Evolutionary conservation across 1,139 yeast genomes (phyloP).

Genomic region (Komagataea norvegica): DNA sequence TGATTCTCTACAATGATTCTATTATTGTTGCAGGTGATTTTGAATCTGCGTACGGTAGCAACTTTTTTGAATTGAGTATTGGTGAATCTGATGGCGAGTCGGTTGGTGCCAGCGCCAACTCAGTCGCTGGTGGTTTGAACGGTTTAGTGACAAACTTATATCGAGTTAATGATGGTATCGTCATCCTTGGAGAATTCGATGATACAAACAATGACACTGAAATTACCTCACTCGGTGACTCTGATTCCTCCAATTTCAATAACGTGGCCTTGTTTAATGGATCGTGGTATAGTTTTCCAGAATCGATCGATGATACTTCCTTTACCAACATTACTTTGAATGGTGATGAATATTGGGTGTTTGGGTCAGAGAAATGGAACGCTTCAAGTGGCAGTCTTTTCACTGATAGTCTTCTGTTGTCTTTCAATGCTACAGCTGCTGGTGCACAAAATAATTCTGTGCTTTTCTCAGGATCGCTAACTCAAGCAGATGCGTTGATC

Average conservation of each 20-base stretch:
- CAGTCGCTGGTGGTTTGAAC: conserved; percentile 35
- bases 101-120: conserved; percentile 16
- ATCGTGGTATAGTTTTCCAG: conserved; percentile 25
- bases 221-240: conserved; percentile 5
- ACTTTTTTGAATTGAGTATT: conserved; percentile 30
- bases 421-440: conserved; percentile 29
- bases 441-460: conserved; percentile 24
- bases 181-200: conserved; percentile 37
- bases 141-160: conserved; percentile 33
- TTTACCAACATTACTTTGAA: conserved; percentile 27
- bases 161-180: conserved; percentile 26
- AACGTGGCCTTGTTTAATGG: conserved; percentile 31
- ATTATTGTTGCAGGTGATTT: conserved; percentile 49
- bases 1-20: conserved; percentile 30
- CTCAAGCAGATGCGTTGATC: conserved; percentile 12
- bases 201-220: conserved; percentile 27
- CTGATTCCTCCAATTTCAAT: conserved; percentile 3
- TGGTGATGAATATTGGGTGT: conserved; percentile 23
- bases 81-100: conserved; percentile 9
- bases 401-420: conserved; percentile 21
- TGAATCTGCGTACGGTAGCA: conserved; percentile 33
- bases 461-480: conserved; percentile 22
- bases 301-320: conserved; percentile 8
- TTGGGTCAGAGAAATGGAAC: conserved; percentile 22
- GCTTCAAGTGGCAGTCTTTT: conserved; percentile 23